Conservation (phyloP, 2,329 filamentous ascomycete genomes). For the Dothidotthia symphoricarpi region DNA sequence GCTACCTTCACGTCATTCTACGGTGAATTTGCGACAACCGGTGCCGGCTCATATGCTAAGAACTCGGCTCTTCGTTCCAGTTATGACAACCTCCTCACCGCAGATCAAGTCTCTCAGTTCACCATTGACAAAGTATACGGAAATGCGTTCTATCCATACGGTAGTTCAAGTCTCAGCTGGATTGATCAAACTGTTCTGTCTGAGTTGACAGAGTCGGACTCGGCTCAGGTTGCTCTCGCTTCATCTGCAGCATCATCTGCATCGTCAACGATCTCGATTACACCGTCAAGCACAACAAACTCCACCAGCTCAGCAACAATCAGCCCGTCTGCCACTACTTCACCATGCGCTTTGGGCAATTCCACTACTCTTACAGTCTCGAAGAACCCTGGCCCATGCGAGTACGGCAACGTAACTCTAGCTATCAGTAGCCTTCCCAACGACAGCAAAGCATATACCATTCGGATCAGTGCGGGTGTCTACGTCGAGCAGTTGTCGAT, state of each 20-base stretch:
- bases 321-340: constrained; percentile 6
- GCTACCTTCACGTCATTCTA: constrained; percentile 34
- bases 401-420: constrained; percentile 46
- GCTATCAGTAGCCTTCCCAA: constrained; percentile 48
- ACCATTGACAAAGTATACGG: constrained; percentile 38
- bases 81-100: constrained; percentile 39
- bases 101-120: constrained; percentile 37
- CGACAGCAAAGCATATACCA: constrained; percentile 43
- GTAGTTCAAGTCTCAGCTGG: constrained; percentile 39
- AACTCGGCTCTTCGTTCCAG: constrained; percentile 36
- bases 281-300: constrained; percentile 10
- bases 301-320: constrained; percentile 10
- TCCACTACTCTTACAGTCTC: constrained; percentile 39
- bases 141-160: constrained; percentile 35
- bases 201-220: constrained; percentile 34
- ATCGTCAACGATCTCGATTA: constrained; percentile 6
- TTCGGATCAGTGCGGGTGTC: constrained; percentile 44
- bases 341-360: constrained; percentile 29
- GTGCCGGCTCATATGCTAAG: constrained; percentile 43
- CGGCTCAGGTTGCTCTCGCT: constrained; percentile 16
- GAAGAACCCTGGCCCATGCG: constrained; percentile 28
- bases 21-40: constrained; percentile 45
- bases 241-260: constrained; percentile 11
- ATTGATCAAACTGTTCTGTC: constrained; percentile 39
- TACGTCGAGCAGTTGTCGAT: constrained; percentile 47